phyloP scores from a whole-genome alignment of 2,329 filamentous ascomycete genomes.

The Furcasterigmium furcatum region DNA sequence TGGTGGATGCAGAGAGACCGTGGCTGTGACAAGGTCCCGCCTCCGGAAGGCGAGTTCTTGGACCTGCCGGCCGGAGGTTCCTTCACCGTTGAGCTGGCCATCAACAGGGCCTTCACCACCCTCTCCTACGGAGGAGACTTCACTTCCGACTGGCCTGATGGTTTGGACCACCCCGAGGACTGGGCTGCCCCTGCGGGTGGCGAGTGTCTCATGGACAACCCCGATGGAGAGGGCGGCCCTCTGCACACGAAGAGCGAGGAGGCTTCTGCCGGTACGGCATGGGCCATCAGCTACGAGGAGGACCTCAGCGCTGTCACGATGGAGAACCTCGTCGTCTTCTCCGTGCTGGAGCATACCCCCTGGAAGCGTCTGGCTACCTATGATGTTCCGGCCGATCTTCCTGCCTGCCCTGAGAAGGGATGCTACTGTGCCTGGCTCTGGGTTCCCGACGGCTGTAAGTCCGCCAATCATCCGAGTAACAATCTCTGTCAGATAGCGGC shows the following conservation, averaged over 20 bases:
- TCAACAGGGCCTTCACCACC: constrained; percentile 45
- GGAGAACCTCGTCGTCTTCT: constrained; percentile 50
- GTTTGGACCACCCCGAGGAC: constrained; percentile 37
- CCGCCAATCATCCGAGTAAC: background rate
- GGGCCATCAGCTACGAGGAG: constrained; percentile 46
- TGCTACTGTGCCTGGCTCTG: constrained; percentile 27
- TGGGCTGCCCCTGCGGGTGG: constrained; percentile 32
- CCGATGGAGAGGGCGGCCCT: constrained; percentile 36
- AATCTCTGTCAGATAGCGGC: background rate
- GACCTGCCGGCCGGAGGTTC: constrained; percentile 43
- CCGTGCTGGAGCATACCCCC: constrained; percentile 34
- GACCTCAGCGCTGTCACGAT: constrained; percentile 43
- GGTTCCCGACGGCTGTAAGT: constrained; percentile 21
- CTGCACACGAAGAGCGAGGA: constrained; percentile 42
- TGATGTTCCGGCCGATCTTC: constrained; percentile 21
- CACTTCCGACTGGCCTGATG: constrained; percentile 43
- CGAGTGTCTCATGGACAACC: constrained; percentile 19
- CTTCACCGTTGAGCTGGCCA: constrained; percentile 45
- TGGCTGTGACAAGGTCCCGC: constrained; percentile 37
- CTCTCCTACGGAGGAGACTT: constrained; percentile 36
- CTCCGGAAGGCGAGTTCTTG: constrained; percentile 19
- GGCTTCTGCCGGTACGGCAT: constrained; percentile 41
- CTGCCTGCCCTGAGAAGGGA: constrained; percentile 20
- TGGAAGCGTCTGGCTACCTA: constrained; percentile 24
- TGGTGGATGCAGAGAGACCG: constrained; percentile 51